phyloP scores from a whole-genome alignment of 1,139 yeast species.

The Taphrina betulina region DNA sequence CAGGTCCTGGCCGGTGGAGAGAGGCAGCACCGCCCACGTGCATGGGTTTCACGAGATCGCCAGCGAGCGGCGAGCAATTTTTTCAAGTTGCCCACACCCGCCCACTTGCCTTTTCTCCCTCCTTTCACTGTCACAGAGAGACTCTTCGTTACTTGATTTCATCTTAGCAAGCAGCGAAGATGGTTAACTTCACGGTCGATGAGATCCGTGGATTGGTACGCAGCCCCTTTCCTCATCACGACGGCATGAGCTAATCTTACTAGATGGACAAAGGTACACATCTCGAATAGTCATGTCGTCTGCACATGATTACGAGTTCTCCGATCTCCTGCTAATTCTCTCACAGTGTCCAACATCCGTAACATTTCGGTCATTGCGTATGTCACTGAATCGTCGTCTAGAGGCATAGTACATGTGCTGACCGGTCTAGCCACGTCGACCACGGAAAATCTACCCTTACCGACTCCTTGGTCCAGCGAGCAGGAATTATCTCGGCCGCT shows the following conservation, averaged over 20 bases:
- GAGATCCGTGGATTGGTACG: conserved; percentile 96
- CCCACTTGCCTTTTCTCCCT: too few relatives aligned
- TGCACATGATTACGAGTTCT: too few relatives aligned
- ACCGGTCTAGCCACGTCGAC: conserved; percentile 72
- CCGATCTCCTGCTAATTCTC: not conserved
- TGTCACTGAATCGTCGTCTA: conserved; percentile 33
- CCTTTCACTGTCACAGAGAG: too few relatives aligned
- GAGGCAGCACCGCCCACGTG: too few relatives aligned
- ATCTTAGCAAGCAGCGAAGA: conserved; percentile 28
- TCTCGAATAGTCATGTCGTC: not conserved
- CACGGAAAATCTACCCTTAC: conserved; percentile 99
- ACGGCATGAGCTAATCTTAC: not conserved
- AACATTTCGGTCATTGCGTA: conserved; percentile 99
- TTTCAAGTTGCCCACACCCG: too few relatives aligned
- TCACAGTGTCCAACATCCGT: conserved; percentile 93
- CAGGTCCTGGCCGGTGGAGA: too few relatives aligned
- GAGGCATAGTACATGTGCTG: conserved; percentile 5
- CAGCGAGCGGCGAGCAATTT: too few relatives aligned
- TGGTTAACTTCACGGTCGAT: conserved; percentile 48
- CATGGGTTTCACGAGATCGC: too few relatives aligned
- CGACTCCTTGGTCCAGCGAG: conserved; percentile 97
- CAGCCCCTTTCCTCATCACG: not conserved
- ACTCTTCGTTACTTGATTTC: too few relatives aligned
- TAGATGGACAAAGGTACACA: conserved; percentile 23
- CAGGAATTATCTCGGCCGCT: conserved; percentile 99